Evolutionary conservation across 768 basidiomycete species (phyloP).

Genomic region (Dendrothele bispora): DNA sequence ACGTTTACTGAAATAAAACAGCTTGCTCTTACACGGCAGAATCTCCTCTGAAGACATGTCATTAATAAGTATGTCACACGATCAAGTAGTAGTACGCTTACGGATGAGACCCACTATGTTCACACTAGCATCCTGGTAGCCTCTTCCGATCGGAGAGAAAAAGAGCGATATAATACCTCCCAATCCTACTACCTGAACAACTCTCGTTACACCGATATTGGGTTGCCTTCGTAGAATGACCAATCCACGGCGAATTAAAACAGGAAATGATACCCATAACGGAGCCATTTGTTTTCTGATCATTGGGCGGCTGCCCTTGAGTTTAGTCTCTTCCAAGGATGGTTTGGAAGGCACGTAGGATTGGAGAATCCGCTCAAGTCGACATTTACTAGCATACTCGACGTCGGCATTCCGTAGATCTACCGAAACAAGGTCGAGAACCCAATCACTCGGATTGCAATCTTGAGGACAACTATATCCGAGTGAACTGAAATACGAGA

Average conservation of each 20-base stretch:
- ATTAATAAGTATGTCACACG: background rate
- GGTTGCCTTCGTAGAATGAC: constrained; percentile 5
- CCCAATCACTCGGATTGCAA: constrained; percentile 74
- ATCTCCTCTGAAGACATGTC: constrained; percentile 5
- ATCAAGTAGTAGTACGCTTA: background rate
- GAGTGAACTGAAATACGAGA: constrained; percentile 60
- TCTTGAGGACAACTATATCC: constrained; percentile 67
- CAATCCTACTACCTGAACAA: background rate
- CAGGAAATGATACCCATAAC: constrained; percentile 3
- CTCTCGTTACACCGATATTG: constrained; percentile 2
- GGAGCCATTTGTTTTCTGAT: constrained; percentile 2
- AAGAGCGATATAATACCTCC: constrained; percentile 6
- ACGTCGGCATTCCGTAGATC: constrained; percentile 6
- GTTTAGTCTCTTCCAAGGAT: background rate
- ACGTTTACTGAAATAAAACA: background rate
- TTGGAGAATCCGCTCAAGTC: constrained; percentile 4
- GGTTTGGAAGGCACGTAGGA: background rate
- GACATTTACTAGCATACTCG: constrained; percentile 7
- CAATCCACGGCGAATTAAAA: constrained; percentile 5
- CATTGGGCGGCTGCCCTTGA: background rate
- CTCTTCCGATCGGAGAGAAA: constrained; percentile 8
- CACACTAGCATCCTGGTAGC: constrained; percentile 8
- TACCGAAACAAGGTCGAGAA: constrained; percentile 11
- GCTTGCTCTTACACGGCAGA: constrained; percentile 4
- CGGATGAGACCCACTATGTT: constrained; percentile 8